phyloP scores from a whole-genome alignment of 306 rosid species.

The Purshia tridentata region DNA sequence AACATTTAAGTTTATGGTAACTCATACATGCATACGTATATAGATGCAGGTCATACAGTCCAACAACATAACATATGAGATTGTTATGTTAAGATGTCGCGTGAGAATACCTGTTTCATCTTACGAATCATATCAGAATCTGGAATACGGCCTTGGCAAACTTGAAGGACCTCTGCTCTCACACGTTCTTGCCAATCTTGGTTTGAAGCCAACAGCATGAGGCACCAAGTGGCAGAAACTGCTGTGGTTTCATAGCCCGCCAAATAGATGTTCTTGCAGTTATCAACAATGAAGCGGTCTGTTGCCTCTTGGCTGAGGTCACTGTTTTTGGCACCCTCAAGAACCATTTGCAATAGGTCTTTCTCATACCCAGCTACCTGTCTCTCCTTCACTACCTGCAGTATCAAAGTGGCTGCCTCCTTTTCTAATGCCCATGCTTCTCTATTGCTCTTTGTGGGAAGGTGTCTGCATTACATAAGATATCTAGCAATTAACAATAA shows the following conservation, averaged over 20 bases:
- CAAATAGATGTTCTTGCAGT: slow-evolving; percentile 45
- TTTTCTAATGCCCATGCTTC: slow-evolving; percentile 48
- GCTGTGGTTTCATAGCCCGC: slow-evolving; percentile 51
- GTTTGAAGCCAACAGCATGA: slow-evolving; percentile 49
- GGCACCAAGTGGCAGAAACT: slow-evolving; percentile 41
- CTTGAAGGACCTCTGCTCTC: slow-evolving; percentile 35
- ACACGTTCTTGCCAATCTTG: slow-evolving; percentile 49
- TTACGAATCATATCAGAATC: slow-evolving; percentile 38
- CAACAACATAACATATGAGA: no score
- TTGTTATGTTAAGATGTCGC: no score
- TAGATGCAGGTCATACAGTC: no score
- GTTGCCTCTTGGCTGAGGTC: slow-evolving; percentile 27
- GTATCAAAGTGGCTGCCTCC: slow-evolving; percentile 40
- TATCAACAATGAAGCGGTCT: slow-evolving; percentile 33
- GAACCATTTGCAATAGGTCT: slow-evolving; percentile 39
- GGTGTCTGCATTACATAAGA: slow-evolving; percentile 21
- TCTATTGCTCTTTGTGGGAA: slow-evolving; percentile 55
- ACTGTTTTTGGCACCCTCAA: slow-evolving; percentile 38
- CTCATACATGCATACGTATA: neutral
- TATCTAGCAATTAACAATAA: neutral
- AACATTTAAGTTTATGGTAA: no score
- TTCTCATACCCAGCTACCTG: slow-evolving; percentile 5
- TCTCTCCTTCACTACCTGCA: slow-evolving; percentile 16
- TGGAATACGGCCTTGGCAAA: slow-evolving; percentile 31
- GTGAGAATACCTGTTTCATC: slow-evolving; percentile 42